Conservation (phyloP, 2,329 filamentous ascomycete genomes). For the Trichoderma gracile region DNA sequence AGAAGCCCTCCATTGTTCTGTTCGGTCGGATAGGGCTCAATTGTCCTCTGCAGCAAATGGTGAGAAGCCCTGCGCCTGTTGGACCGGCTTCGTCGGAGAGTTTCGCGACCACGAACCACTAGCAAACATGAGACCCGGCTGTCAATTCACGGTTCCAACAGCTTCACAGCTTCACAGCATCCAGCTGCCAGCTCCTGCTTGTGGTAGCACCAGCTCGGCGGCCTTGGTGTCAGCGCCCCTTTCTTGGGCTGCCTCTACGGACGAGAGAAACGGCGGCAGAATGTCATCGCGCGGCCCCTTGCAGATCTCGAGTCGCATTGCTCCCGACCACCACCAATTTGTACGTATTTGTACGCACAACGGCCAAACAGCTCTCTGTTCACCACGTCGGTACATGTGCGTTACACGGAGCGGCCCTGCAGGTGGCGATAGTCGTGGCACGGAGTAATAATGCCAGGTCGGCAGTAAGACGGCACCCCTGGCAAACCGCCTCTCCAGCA, state of each 20-base stretch:
- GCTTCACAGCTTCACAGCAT: not conserved
- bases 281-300: constrained; percentile 22
- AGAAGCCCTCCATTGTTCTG: not conserved
- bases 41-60: no score
- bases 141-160: not conserved
- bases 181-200: not conserved
- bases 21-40: no score
- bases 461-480: not conserved
- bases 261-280: constrained; percentile 7
- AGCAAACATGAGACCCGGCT: not conserved
- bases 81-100: constrained; percentile 20
- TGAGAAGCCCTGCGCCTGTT: not conserved
- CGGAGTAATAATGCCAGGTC: not conserved
- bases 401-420: not conserved
- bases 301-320: constrained; percentile 6
- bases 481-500: not conserved
- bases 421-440: not conserved
- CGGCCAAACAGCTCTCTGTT: no score
- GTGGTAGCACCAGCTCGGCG: not conserved
- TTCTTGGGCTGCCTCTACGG: constrained; percentile 1
- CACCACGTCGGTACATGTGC: no score
- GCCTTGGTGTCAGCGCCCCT: constrained; percentile 10
- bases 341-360: no score
- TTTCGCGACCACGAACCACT: not conserved
- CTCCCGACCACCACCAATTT: not conserved